Evolutionary conservation across 371 early-diverging fungal genomes (phyloP), one percentile per base, ranked within the genome.

Genomic region (Mortierella sp.): DNA sequence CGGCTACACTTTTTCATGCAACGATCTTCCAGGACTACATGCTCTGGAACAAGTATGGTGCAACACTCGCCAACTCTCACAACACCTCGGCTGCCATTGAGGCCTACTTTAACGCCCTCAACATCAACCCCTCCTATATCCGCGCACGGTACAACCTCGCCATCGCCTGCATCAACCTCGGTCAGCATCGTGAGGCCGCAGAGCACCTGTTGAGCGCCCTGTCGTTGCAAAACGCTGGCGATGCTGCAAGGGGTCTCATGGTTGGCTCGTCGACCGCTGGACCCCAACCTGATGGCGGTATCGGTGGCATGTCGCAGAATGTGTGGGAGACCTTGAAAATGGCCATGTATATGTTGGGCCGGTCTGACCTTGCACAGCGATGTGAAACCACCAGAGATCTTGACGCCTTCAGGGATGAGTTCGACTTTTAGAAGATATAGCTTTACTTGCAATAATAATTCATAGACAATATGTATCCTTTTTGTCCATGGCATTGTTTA

Each of bases 31-130:
- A 94, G 88, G 98, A 99, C 84, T 98, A 98, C 88, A 89, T 96
- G 82, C 91, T 98, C 64, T 99, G 98, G 98, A 98, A 98, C 91
- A 96, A 95, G 81, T 92, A 98, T 48, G 99, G 98, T 26, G 99
- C 99, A 0, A 99, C 98, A 0, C 90, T 97, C 53, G 98, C 99
- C 46, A 98, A 98, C 83, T 92, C 95, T 5, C 91, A 92, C 24
- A 90, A 95, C 64, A 92, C 94, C 24, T 74, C 88, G 26, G 90
- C 93, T 28, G 98, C 99, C 14, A 95, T 98, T 19, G 97, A 97
- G 28, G 98, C 98, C 53, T 99, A 99, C 83, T 95, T 93, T 74
- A 91, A 93, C 37, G 99, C 99, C 2, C 90, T 99, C 28, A 94
- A 97, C 83, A 91, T 99, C 75, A 97, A 98, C 70, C 99, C 99